These are phyloP conservation scores for Hypoxylon sp. DNA, from an alignment of 2,329 filamentous ascomycete species.

Conservation along the genomic window DNA sequence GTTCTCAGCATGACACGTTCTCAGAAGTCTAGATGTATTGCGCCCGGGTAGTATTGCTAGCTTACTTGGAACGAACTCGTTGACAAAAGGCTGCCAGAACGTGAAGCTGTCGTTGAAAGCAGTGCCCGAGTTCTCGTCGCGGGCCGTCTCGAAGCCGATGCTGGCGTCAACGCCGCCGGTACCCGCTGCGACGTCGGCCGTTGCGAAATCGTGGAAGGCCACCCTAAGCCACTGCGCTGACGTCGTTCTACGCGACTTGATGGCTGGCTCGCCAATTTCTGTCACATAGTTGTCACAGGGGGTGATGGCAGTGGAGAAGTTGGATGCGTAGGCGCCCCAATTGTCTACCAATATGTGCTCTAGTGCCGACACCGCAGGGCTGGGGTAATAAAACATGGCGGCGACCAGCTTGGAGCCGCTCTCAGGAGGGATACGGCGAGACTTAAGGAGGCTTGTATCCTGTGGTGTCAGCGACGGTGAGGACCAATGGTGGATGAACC, in stretches of 20 bases:
- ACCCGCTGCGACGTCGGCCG: slow-evolving; percentile 42
- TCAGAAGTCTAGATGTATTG: background rate
- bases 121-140: slow-evolving; percentile 46
- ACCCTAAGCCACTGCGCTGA: slow-evolving; percentile 48
- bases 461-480: slow-evolving; percentile 4
- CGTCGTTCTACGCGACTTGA: slow-evolving; percentile 45
- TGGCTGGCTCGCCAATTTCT: slow-evolving; percentile 37
- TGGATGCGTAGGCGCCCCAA: slow-evolving; percentile 45
- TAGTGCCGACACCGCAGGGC: slow-evolving; percentile 36
- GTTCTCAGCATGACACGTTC: slow-evolving; percentile 12
- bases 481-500: slow-evolving; percentile 1
- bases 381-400: slow-evolving; percentile 48
- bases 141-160: slow-evolving; percentile 48
- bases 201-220: slow-evolving; percentile 48
- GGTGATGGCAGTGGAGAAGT: slow-evolving; percentile 48
- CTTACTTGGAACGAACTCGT: slow-evolving; percentile 48
- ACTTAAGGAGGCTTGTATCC: slow-evolving; percentile 20
- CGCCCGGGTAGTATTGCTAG: slow-evolving; percentile 8
- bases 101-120: slow-evolving; percentile 49
- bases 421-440: slow-evolving; percentile 15
- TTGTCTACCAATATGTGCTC: slow-evolving; percentile 48
- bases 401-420: slow-evolving; percentile 5
- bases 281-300: slow-evolving; percentile 47
- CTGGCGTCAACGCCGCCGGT: slow-evolving; percentile 49
- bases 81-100: slow-evolving; percentile 48